Conservation (phyloP, 2,329 filamentous ascomycete species). For the Dothistroma septosporum region DNA sequence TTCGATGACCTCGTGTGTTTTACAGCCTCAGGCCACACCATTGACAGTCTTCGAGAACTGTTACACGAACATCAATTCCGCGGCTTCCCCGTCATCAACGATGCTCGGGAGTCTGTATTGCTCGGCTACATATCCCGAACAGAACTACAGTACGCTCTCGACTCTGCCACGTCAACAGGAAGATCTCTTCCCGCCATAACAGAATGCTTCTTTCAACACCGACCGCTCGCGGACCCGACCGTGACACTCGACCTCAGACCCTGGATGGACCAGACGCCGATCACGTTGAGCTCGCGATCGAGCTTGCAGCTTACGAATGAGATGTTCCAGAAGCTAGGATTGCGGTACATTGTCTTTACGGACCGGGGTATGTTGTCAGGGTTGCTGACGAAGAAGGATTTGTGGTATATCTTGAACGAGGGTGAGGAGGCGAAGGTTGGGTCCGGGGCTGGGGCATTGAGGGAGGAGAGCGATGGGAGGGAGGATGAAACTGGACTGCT, state of each 20-base stretch:
- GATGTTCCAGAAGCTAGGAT: constrained; percentile 91
- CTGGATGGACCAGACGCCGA: constrained; percentile 98
- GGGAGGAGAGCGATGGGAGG: constrained; percentile 35
- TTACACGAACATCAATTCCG: constrained; percentile 73
- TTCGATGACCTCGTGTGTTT: constrained; percentile 87
- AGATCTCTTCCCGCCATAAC: constrained; percentile 64
- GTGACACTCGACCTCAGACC: constrained; percentile 81
- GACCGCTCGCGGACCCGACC: constrained; percentile 72
- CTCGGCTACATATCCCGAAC: constrained; percentile 92
- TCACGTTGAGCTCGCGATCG: constrained; percentile 75
- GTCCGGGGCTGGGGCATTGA: constrained; percentile 33
- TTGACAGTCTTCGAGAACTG: constrained; percentile 66
- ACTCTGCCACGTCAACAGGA: constrained; percentile 53
- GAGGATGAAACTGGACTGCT: constrained; percentile 42
- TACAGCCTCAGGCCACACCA: constrained; percentile 75
- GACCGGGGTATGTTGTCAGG: constrained; percentile 79
- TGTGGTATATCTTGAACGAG: constrained; percentile 87
- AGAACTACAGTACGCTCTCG: constrained; percentile 78
- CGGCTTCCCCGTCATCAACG: constrained; percentile 85
- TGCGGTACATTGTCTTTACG: constrained; percentile 84
- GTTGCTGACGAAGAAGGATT: constrained; percentile 92
- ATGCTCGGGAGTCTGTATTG: constrained; percentile 70
- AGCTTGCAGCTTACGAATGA: constrained; percentile 79
- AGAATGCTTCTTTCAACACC: constrained; percentile 79
- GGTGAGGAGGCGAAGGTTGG: constrained; percentile 42